These are phyloP conservation scores for Euphorbia peplus DNA, from an alignment of 345 rosid genomes.

Conservation along the genomic window DNA sequence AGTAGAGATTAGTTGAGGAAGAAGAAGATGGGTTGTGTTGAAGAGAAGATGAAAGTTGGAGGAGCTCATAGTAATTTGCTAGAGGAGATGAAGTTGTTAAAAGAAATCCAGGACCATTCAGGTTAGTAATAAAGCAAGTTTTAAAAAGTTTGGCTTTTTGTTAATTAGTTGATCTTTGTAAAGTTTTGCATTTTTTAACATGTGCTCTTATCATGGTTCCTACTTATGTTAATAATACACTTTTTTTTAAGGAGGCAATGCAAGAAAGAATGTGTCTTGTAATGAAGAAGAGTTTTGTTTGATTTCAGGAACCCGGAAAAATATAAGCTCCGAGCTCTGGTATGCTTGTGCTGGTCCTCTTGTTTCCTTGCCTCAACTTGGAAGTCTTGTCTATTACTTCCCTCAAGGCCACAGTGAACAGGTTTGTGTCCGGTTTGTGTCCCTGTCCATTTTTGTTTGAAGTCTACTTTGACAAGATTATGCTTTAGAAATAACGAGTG, in stretches of 20 bases:
- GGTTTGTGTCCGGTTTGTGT: too few species aligned
- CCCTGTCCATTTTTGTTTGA: too few species aligned
- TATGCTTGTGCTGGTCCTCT: slow-evolving; percentile 99
- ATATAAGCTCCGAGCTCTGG: slow-evolving; percentile 90
- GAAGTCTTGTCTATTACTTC: slow-evolving; percentile 86
- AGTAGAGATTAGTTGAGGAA: slow-evolving; percentile 1
- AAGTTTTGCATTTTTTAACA: slow-evolving; percentile 11
- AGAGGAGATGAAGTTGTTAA: slow-evolving; percentile 89
- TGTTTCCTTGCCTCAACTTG: slow-evolving; percentile 89
- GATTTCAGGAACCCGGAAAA: slow-evolving; percentile 59
- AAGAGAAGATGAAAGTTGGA: slow-evolving; percentile 60
- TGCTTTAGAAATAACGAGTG: too few species aligned
- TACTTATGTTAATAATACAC: not conserved
- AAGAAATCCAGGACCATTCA: slow-evolving; percentile 82
- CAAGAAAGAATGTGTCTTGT: not conserved
- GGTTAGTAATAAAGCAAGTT: slow-evolving; percentile 52
- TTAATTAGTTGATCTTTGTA: not conserved
- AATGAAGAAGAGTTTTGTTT: not conserved
- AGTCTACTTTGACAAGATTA: too few species aligned
- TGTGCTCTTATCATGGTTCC: not conserved
- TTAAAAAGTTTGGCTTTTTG: slow-evolving; percentile 4
- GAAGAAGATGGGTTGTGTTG: slow-evolving; percentile 50
- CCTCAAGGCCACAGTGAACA: slow-evolving; percentile 99
- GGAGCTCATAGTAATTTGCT: slow-evolving; percentile 46
- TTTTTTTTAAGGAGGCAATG: slow-evolving; percentile 11